Evolutionary conservation across 805 yeast species (phyloP).

Genomic region (Jamesozyma rosinii): DNA sequence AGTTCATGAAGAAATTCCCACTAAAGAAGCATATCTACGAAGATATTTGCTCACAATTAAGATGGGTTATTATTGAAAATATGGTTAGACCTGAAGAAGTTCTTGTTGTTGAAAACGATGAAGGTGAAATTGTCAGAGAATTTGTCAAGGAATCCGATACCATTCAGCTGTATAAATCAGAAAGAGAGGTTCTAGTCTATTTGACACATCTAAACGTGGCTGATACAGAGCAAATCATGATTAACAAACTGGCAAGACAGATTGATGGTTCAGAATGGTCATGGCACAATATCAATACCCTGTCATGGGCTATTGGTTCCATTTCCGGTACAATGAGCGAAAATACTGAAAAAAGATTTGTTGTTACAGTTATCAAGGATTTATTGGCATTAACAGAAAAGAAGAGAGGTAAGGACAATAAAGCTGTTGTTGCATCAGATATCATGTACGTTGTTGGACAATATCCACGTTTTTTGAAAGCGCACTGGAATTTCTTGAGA

Average conservation of each 20-base stretch:
- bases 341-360: conserved; percentile 89
- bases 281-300: conserved; percentile 93
- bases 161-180: conserved; percentile 85
- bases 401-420: conserved; percentile 95
- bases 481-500: conserved; percentile 95
- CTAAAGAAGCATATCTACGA: conserved; percentile 78
- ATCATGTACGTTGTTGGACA: conserved; percentile 99
- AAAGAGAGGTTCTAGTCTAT: conserved; percentile 92
- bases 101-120: conserved; percentile 92
- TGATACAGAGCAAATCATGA: conserved; percentile 91
- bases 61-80: conserved; percentile 89
- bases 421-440: conserved; percentile 98
- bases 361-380: conserved; percentile 89
- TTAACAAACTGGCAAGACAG: conserved; percentile 81
- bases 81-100: conserved; percentile 99
- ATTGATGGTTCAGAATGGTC: conserved; percentile 98
- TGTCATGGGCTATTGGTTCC: conserved; percentile 99
- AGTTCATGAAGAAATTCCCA: conserved; percentile 63
- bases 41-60: conserved; percentile 67
- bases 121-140: conserved; percentile 97
- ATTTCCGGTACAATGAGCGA: conserved; percentile 98
- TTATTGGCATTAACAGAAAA: conserved; percentile 83
- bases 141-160: conserved; percentile 96
- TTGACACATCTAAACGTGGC: conserved; percentile 90
- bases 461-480: conserved; percentile 92